Conservation (phyloP, 2,329 filamentous ascomycete species). For the Cryphonectria naterciae region DNA sequence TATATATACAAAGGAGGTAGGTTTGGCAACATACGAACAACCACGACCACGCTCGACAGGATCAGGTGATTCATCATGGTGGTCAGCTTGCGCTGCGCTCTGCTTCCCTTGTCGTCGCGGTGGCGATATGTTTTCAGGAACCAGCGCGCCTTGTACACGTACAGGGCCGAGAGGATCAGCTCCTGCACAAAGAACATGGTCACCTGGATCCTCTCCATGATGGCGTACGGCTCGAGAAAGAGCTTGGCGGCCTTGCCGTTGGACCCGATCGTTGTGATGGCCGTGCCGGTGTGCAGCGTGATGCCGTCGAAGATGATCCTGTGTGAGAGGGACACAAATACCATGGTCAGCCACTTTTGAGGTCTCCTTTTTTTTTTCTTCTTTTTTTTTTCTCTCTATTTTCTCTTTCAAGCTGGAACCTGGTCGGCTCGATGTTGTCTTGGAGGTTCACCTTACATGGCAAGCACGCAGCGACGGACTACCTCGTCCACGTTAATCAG, state of each 20-base stretch:
- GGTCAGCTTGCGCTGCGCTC: slow-evolving; percentile 36
- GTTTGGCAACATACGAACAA: slow-evolving; percentile 34
- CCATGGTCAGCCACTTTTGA: neutral
- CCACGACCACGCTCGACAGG: slow-evolving; percentile 47
- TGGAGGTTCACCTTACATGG: slow-evolving; percentile 42
- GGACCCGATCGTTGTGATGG: slow-evolving; percentile 58
- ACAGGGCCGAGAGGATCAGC: slow-evolving; percentile 55
- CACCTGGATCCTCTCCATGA: slow-evolving; percentile 60
- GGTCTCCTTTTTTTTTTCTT: neutral
- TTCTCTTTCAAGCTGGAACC: neutral
- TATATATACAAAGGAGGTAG: neutral
- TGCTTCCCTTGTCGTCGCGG: slow-evolving; percentile 35
- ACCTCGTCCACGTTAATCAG: slow-evolving; percentile 57
- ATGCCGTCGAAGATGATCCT: slow-evolving; percentile 57
- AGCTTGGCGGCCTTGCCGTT: slow-evolving; percentile 43
- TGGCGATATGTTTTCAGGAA: slow-evolving; percentile 49
- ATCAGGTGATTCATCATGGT: slow-evolving; percentile 54
- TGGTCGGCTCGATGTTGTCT: neutral
- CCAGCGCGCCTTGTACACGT: slow-evolving; percentile 56
- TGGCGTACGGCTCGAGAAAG: slow-evolving; percentile 46
- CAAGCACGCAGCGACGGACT: slow-evolving; percentile 53
- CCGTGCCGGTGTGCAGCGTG: slow-evolving; percentile 57
- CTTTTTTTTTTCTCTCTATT: neutral
- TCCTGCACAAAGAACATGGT: slow-evolving; percentile 61
- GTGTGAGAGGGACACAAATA: neutral